These are phyloP conservation scores for Podospora pseudopauciseta DNA, from an alignment of 495 filamentous ascomycete species.

Conservation along the genomic window DNA sequence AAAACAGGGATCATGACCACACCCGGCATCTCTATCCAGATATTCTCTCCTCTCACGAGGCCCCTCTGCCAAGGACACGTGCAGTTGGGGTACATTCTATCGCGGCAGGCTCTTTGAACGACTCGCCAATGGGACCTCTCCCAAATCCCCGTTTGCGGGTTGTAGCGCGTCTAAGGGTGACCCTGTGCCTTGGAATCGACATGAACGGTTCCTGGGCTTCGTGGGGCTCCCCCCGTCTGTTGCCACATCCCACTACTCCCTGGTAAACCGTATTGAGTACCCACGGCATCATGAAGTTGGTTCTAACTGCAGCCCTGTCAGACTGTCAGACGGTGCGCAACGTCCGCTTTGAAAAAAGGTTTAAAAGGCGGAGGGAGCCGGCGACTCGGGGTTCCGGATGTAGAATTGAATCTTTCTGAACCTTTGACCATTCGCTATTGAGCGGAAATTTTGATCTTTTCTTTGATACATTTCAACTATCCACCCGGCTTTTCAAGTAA, in stretches of 20 bases:
- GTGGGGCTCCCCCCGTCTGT: neutral
- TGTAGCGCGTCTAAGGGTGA: neutral
- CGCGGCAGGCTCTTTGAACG: neutral
- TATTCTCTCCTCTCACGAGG: neutral
- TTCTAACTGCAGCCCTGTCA: neutral
- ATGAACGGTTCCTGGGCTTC: neutral
- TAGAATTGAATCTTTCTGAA: neutral
- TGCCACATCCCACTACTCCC: constrained; percentile 6
- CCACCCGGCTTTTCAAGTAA: neutral
- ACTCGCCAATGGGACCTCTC: neutral
- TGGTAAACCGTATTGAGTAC: neutral
- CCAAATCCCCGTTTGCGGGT: neutral
- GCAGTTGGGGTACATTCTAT: neutral
- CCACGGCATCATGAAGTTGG: neutral
- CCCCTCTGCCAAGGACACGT: neutral
- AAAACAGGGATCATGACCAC: constrained; percentile 6
- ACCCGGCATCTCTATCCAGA: neutral
- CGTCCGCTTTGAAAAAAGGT: neutral
- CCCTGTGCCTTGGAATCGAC: constrained; percentile 3
- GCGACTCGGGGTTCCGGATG: neutral
- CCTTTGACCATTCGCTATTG: neutral
- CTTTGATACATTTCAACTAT: neutral
- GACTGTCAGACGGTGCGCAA: neutral
- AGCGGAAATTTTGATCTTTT: neutral
- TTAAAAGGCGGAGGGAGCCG: neutral